Evolutionary conservation across 805 yeast species (phyloP).

Genomic region (Debaryomyces prosopidis): DNA sequence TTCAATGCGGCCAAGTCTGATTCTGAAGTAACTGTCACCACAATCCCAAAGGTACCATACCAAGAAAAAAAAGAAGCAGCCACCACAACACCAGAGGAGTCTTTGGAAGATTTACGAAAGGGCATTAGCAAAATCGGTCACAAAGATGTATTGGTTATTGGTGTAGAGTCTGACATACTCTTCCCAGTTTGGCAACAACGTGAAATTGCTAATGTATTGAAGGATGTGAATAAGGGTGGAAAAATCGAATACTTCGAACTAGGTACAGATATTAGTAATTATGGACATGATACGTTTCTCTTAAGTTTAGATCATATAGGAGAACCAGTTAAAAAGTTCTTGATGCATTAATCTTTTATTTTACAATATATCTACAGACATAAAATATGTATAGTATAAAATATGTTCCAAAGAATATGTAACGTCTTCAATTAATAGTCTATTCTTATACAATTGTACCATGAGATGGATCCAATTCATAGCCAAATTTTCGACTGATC

Average conservation of each 20-base stretch:
- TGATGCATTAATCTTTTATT: not conserved
- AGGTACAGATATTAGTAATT: slow-evolving; percentile 72
- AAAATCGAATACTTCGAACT: slow-evolving; percentile 67
- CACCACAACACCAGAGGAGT: slow-evolving; percentile 53
- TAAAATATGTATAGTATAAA: too few relatives aligned
- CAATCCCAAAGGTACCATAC: slow-evolving; percentile 53
- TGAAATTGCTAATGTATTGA: slow-evolving; percentile 68
- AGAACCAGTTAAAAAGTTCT: slow-evolving; percentile 64
- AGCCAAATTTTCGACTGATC: slow-evolving; percentile 58
- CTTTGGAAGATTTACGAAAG: slow-evolving; percentile 56
- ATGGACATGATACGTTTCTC: slow-evolving; percentile 90
- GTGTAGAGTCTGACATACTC: slow-evolving; percentile 89
- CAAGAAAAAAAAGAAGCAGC: slow-evolving; percentile 50
- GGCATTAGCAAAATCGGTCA: slow-evolving; percentile 68
- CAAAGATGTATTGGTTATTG: slow-evolving; percentile 73
- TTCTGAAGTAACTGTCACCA: slow-evolving; percentile 9
- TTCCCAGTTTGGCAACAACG: slow-evolving; percentile 95
- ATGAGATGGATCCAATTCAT: slow-evolving; percentile 58
- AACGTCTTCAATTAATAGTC: not conserved
- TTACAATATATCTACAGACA: too few relatives aligned
- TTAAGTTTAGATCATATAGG: slow-evolving; percentile 81
- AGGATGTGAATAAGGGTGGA: slow-evolving; percentile 24
- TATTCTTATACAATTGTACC: slow-evolving; percentile 45
- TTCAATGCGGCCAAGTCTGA: slow-evolving; percentile 19
- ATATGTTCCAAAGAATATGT: too few relatives aligned